A percentile compares a stretch with the other conserved stretches of the same genome.
Conservation (phyloP, 345 rosid species). For the Citropsis articulata region DNA sequence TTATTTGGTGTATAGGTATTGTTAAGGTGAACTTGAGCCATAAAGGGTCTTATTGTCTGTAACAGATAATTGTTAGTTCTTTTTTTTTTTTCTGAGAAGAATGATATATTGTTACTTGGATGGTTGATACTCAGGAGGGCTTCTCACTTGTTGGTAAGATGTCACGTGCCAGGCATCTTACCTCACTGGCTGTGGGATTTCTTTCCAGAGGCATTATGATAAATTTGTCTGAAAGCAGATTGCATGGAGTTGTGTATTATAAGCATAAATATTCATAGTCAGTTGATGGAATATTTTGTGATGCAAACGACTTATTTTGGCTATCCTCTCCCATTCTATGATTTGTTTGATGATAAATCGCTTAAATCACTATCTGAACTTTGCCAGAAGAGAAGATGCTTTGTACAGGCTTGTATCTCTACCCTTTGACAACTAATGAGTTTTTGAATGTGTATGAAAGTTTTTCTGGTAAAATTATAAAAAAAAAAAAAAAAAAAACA, state of each 20-base stretch:
- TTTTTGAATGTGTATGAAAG: neutral
- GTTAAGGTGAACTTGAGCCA: too few relatives aligned
- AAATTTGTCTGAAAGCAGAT: neutral
- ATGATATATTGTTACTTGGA: neutral
- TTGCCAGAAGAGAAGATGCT: neutral
- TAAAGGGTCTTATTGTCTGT: neutral
- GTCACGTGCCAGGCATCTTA: neutral
- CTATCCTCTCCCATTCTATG: too few relatives aligned
- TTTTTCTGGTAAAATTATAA: neutral
- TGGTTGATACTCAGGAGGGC: neutral
- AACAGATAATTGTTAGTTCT: neutral
- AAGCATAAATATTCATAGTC: too few relatives aligned
- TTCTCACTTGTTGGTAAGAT: neutral
- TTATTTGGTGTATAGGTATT: too few relatives aligned
- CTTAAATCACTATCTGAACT: too few relatives aligned
- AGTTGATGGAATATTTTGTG: too few relatives aligned
- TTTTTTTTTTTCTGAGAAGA: neutral
- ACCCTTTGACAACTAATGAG: neutral
- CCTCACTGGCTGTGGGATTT: neutral
- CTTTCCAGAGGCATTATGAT: neutral
- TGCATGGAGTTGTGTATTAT: too few relatives aligned
- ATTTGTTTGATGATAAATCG: too few relatives aligned
- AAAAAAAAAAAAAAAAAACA: too few relatives aligned
- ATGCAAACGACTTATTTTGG: too few relatives aligned
- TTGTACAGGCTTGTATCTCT: neutral